phyloP scores from a whole-genome alignment of 345 rosid species.

The Eucalyptus marginata region DNA sequence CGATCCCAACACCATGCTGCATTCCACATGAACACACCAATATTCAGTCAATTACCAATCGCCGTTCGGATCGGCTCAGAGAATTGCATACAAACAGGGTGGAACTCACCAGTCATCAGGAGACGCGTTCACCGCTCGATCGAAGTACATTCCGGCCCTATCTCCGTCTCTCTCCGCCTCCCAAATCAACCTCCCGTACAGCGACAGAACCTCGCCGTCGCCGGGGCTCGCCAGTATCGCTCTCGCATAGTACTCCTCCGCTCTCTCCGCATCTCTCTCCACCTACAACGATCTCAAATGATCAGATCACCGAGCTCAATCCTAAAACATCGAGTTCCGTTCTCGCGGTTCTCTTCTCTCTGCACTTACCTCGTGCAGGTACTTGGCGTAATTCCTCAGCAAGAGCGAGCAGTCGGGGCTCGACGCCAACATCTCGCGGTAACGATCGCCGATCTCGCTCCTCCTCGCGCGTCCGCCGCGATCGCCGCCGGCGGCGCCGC shows the following conservation, averaged over 20 bases:
- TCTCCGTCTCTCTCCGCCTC: slow-evolving; percentile 28
- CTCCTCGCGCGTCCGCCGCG: not conserved
- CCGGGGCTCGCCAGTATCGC: slow-evolving; percentile 57
- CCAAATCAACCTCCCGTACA: slow-evolving; percentile 74
- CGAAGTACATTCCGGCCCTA: slow-evolving; percentile 55
- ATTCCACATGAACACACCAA: not conserved
- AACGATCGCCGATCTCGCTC: slow-evolving; percentile 2
- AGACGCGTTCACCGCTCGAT: slow-evolving; percentile 52
- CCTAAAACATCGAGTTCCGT: not conserved
- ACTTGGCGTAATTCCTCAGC: slow-evolving; percentile 64
- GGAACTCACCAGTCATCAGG: slow-evolving; percentile 59
- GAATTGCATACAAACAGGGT: not conserved
- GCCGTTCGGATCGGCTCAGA: not conserved
- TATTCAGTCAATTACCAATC: too few relatives aligned
- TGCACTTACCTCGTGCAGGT: slow-evolving; percentile 45
- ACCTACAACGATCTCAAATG: slow-evolving; percentile 8
- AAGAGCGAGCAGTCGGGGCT: slow-evolving; percentile 55
- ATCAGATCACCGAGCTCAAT: not conserved
- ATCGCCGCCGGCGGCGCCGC: not conserved
- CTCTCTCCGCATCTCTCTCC: slow-evolving; percentile 44
- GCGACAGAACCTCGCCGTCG: slow-evolving; percentile 55
- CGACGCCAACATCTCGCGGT: slow-evolving; percentile 40
- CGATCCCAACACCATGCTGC: slow-evolving; percentile 69
- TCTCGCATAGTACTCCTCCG: slow-evolving; percentile 61
- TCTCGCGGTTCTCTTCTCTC: not conserved